Evolutionary conservation across 306 rosid genomes (phyloP), one percentile per base, ranked within the genome.

Genomic region (Pyrus betulifolia): DNA sequence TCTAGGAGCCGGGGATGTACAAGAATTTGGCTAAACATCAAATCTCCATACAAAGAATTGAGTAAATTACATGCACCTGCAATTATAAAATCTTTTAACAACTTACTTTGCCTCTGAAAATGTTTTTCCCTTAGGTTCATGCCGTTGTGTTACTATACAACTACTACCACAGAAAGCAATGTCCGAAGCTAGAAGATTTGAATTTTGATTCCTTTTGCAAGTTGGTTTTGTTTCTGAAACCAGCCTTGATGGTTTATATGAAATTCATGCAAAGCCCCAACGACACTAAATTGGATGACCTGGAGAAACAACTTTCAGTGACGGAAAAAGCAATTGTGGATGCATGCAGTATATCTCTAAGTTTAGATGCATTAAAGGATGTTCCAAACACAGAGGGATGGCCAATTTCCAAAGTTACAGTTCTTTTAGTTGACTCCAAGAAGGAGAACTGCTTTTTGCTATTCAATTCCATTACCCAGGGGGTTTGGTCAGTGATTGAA

Each of bases 401-500:
- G 97, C 89, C 91, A 73, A 76, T 89, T 83, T 84, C 92, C 22
- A 89, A 91, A 87, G 92, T 93, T 73, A 51, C 97, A 3, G 89
- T 93, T 65, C 84, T 93, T 78, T 84, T 93, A 80, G 23, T 87
- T 4, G 93, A 93, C 80, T 75, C 81, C 67, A 84, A 82, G 82
- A 87, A 83, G 76, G 96, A 93, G 82, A 79, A 82, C 57, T 93
- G 97, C 78, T 65, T 83, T 22, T 88, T 93, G 87, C 71, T 35
- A 61, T 81, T 75, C 75, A 78, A 76, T 86, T 82, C 88, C 76
- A 74, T 81, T 67, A 89, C 97, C 40, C 62, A 69, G 21, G 97
- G 96, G 64, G 87, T 86, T 64, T 91, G 97, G 97, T 88, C 97
- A 62, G 79, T 89, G 80, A 82, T 91, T 80, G 93, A 89, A 76